A percentile compares a stretch with the other conserved stretches of the same genome.
Conservation (phyloP, 1,139 yeast genomes). For the Hemisphaericaspora xylofermentans region DNA sequence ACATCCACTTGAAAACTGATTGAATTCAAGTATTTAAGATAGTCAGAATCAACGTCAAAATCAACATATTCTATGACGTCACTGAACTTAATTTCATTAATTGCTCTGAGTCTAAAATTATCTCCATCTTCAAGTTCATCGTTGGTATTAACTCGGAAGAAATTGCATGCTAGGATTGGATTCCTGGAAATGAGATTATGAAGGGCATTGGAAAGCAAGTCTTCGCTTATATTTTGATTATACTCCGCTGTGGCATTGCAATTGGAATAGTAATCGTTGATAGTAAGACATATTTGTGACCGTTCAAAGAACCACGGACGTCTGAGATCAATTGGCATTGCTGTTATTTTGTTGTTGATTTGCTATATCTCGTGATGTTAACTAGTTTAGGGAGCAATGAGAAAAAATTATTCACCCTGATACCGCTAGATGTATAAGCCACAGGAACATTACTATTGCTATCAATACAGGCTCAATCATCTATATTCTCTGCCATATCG, state of each 20-base stretch:
- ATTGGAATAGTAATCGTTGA: conserved; percentile 25
- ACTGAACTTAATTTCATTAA: conserved; percentile 21
- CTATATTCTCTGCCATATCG: too few species aligned
- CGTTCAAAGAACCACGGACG: conserved; percentile 22
- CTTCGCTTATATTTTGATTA: conserved; percentile 17
- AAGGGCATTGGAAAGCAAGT: conserved; percentile 27
- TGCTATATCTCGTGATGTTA: too few species aligned
- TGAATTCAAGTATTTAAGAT: conserved; percentile 19
- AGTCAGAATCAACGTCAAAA: conserved; percentile 17
- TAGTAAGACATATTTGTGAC: conserved; percentile 27
- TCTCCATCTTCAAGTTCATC: conserved; percentile 15
- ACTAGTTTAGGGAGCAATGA: too few species aligned
- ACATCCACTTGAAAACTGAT: conserved; percentile 17
- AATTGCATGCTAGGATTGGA: conserved; percentile 24
- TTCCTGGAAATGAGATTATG: conserved; percentile 19
- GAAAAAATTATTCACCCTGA: too few species aligned
- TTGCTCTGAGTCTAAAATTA: conserved; percentile 19
- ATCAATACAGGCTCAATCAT: too few species aligned
- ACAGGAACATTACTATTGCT: too few species aligned
- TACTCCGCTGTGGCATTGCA: conserved; percentile 29
- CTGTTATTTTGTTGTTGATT: neutral
- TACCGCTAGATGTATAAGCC: too few species aligned
- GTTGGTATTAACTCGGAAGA: conserved; percentile 14
- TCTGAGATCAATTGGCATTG: neutral
- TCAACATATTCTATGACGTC: conserved; percentile 24